phyloP scores from a whole-genome alignment of 169 alveolate species.

The Eimeria falciformis region DNA sequence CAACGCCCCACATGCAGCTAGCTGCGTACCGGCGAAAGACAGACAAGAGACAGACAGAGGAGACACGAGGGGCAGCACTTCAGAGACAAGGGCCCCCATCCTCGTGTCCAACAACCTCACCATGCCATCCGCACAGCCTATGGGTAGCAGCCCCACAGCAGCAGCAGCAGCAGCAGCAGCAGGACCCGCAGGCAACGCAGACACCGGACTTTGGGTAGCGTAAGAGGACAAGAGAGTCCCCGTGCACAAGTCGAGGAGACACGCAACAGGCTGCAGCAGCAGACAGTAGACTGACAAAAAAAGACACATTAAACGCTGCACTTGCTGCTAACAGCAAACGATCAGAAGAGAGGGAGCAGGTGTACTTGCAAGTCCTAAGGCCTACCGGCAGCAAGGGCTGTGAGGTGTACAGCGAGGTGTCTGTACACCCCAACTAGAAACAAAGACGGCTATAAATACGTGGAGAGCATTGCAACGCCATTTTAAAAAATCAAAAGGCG shows the following conservation, averaged over 20 bases:
- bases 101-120: not conserved
- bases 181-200: not conserved
- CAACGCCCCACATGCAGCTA: not conserved
- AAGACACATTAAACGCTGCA: not conserved
- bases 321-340: not conserved
- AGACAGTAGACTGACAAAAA: not conserved
- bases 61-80: not conserved
- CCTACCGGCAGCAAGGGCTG: not conserved
- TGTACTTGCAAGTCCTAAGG: not conserved
- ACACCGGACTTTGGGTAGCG: not conserved
- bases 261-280: conserved; percentile 24
- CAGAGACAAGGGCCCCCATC: not conserved
- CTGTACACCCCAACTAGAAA: not conserved
- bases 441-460: not conserved
- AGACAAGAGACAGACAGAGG: not conserved
- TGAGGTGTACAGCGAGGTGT: not conserved
- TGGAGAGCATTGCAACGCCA: not conserved
- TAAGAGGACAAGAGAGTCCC: not conserved
- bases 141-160: not conserved
- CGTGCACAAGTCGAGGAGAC: not conserved
- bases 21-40: not conserved
- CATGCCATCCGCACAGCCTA: conserved; percentile 36
- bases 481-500: not conserved
- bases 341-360: not conserved
- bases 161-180: conserved; percentile 38